A percentile compares a stretch with the other conserved stretches of the same genome.
phyloP scores from a whole-genome alignment of 2,329 filamentous ascomycete species.

The Aspergillus jensenii region DNA sequence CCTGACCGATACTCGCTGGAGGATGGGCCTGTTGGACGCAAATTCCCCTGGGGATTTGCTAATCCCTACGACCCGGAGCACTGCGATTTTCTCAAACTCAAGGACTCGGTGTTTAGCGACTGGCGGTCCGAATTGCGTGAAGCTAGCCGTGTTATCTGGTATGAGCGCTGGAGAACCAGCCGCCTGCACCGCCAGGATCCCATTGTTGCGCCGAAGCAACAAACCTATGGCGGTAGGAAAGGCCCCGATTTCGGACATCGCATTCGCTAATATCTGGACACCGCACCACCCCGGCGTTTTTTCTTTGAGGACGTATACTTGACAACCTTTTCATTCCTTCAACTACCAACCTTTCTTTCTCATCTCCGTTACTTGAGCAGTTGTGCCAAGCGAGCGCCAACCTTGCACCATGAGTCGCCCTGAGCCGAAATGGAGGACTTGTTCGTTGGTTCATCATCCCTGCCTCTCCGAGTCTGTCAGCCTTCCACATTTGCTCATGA shows the following conservation, averaged over 20 bases:
- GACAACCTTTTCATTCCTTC: slow-evolving; percentile 1
- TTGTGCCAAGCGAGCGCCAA: not conserved
- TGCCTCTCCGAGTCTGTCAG: not conserved
- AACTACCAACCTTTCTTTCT: not conserved
- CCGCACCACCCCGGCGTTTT: not conserved
- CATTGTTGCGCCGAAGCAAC: slow-evolving; percentile 21
- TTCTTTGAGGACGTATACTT: not conserved
- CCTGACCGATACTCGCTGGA: slow-evolving; percentile 79
- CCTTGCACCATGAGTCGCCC: not conserved
- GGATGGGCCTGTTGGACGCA: slow-evolving; percentile 65
- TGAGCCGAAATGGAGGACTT: not conserved
- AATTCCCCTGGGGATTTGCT: slow-evolving; percentile 95
- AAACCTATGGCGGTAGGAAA: slow-evolving; percentile 28
- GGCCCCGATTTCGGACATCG: slow-evolving; percentile 24
- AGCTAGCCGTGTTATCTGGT: slow-evolving; percentile 88
- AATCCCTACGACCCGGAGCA: slow-evolving; percentile 88
- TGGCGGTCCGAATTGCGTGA: slow-evolving; percentile 91
- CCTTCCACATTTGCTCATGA: not conserved
- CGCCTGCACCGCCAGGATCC: slow-evolving; percentile 37
- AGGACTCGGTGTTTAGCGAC: slow-evolving; percentile 88
- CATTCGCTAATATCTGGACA: slow-evolving; percentile 3
- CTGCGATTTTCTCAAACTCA: slow-evolving; percentile 89
- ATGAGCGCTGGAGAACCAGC: slow-evolving; percentile 85
- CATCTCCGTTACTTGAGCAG: not conserved
- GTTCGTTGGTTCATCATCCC: not conserved